These are phyloP conservation scores for Botrytis hyacinthi DNA, from an alignment of 2,329 filamentous ascomycete species.

Conservation along the genomic window DNA sequence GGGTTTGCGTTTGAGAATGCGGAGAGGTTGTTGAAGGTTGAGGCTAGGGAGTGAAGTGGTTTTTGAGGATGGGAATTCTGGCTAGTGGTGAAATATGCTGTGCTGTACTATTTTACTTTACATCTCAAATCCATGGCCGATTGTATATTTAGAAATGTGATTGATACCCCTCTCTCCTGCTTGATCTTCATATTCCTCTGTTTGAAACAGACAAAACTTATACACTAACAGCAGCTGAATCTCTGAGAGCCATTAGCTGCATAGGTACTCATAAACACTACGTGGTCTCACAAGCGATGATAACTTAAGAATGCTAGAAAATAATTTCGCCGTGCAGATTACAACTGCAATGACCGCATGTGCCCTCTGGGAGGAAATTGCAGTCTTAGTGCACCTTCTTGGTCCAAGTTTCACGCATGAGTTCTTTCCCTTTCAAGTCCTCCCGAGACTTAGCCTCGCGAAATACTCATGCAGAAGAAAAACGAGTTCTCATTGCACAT, in stretches of 20 bases:
- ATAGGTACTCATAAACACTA: background rate
- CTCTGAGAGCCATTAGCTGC: background rate
- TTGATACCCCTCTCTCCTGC: background rate
- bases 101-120: background rate
- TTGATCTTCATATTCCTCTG: background rate
- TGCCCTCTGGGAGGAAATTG: background rate
- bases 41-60: background rate
- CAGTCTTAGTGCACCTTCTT: background rate
- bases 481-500: background rate
- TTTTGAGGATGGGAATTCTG: background rate
- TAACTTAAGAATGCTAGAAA: background rate
- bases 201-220: background rate
- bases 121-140: background rate
- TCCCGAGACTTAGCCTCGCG: fast-evolving
- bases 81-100: too few relatives aligned
- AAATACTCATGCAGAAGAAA: background rate
- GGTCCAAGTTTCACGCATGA: background rate
- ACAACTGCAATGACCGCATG: fast-evolving
- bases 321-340: background rate
- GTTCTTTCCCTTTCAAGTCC: background rate
- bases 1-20: slow-evolving; percentile 52
- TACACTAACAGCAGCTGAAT: background rate
- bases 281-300: background rate
- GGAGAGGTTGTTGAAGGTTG: slow-evolving; percentile 45
- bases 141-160: background rate